Conservation (phyloP, 2,329 filamentous ascomycete species). For the Drechslerella coelobrocha region DNA sequence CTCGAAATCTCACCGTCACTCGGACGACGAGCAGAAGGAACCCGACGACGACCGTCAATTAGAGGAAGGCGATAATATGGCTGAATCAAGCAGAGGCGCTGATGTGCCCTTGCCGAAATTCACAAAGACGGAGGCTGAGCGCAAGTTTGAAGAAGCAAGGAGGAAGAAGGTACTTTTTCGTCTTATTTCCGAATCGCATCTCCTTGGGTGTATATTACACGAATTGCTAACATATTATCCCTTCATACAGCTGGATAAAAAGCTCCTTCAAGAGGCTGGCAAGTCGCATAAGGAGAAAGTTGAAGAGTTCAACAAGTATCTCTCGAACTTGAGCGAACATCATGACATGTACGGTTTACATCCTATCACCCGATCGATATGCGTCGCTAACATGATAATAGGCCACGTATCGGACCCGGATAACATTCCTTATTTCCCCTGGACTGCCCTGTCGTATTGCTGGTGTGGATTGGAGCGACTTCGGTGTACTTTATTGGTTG, state of each 20-base stretch:
- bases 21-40: too few relatives aligned
- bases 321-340: conserved; percentile 91
- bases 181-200: too few relatives aligned
- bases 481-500: neutral
- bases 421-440: conserved; percentile 61
- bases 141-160: conserved; percentile 39
- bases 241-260: conserved; percentile 72
- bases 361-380: neutral
- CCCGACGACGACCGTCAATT: neutral
- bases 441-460: neutral
- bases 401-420: conserved; percentile 66
- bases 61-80: neutral
- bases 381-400: conserved; percentile 25
- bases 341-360: conserved; percentile 78
- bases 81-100: neutral
- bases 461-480: too few relatives aligned
- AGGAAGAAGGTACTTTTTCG: conserved; percentile 47
- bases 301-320: conserved; percentile 91
- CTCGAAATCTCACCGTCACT: too few relatives aligned
- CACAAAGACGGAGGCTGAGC: conserved; percentile 32
- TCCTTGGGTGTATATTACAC: neutral
- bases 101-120: neutral
- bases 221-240: neutral
- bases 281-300: conserved; percentile 98
- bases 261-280: conserved; percentile 77